Evolutionary conservation across 2,329 filamentous ascomycete species (phyloP).

Genomic region (Botrytis sinoallii): DNA sequence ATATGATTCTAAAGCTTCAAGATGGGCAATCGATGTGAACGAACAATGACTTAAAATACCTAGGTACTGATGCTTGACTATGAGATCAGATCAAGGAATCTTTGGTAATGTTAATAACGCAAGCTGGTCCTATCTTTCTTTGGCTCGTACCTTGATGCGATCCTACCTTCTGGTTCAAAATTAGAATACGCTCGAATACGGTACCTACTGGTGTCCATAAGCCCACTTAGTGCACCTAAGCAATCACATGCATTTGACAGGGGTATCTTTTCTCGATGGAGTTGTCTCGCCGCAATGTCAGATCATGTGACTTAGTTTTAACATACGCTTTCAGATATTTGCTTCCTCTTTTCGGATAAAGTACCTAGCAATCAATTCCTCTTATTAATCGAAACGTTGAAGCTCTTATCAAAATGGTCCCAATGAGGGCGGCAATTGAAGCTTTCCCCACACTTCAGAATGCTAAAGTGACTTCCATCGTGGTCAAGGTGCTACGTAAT

Average conservation of each 20-base stretch:
- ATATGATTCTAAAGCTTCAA: slow-evolving; percentile 3
- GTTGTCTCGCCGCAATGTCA: not conserved
- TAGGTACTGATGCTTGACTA: not conserved
- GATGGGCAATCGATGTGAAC: slow-evolving; percentile 4
- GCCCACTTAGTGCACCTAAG: slow-evolving; percentile 14
- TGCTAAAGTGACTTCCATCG: not conserved
- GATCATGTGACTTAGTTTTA: not conserved
- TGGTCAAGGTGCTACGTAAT: not conserved
- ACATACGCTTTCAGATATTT: not conserved
- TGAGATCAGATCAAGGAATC: slow-evolving; percentile 8
- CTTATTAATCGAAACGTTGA: slow-evolving; percentile 1
- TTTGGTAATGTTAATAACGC: not conserved
- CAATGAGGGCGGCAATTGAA: not conserved
- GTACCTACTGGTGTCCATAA: slow-evolving; percentile 16
- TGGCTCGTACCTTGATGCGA: slow-evolving; percentile 10
- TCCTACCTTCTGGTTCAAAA: slow-evolving; percentile 6
- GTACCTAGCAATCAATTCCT: not conserved
- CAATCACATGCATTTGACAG: slow-evolving; percentile 13
- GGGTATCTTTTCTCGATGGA: not conserved
- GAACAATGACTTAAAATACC: slow-evolving; percentile 1
- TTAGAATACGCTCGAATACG: slow-evolving; percentile 7
- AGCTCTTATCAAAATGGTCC: not conserved
- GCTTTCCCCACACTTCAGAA: not conserved
- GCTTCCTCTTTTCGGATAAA: not conserved
- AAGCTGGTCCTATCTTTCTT: slow-evolving; percentile 1